Evolutionary conservation across 352 stramenopile species (phyloP), one percentile per base, ranked within the genome.

Genomic region (Phytophthora agathidicida): DNA sequence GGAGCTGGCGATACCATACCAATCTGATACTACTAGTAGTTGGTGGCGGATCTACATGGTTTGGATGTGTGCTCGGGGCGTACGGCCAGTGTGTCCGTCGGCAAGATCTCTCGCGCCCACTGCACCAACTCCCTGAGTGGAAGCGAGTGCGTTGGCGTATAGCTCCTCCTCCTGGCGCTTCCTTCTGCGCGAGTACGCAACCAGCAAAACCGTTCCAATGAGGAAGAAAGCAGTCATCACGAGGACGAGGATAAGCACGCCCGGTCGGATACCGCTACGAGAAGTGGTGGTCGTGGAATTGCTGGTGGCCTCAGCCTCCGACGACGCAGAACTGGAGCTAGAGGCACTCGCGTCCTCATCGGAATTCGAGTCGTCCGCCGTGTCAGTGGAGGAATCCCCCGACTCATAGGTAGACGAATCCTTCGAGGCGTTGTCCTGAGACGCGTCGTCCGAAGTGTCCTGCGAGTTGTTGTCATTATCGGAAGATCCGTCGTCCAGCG

Each of bases 151-250:
- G 28, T 58, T 56, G 60, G 56, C 32, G 66, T 65, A 58, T 50
- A 75, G 39, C 65, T 77, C 68, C 13, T 79, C 61, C 5, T 71
- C 69, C 27, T 88, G 68, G 36, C 86, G 57, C 22, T 79, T 83
- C 65, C 80, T 90, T 71, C 75, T 86, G 35, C 78, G 73, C 22
- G 75, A 81, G 61, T 86, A 79, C 20, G 83, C 46, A 16, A 80
- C 80, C 31, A 93, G 76, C 16, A 85, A 23, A 36, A 90, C 60
- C 7, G 75, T 81, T 7, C 62, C 75, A 2, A 93, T 60, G 17
- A 95, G 53, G 44, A 92, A 76, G 22, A 83, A 61, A 17, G 68
- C 77, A 7, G 73, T 68, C 44, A 91, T 64, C 14, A 88, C 57
- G n/a, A 72, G 70, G 26, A 93, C 61, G 51, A 89, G 55, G 42